Evolutionary conservation across 2,329 filamentous ascomycete genomes (phyloP).

Genomic region (Paecilomyces dactylethromorphus): DNA sequence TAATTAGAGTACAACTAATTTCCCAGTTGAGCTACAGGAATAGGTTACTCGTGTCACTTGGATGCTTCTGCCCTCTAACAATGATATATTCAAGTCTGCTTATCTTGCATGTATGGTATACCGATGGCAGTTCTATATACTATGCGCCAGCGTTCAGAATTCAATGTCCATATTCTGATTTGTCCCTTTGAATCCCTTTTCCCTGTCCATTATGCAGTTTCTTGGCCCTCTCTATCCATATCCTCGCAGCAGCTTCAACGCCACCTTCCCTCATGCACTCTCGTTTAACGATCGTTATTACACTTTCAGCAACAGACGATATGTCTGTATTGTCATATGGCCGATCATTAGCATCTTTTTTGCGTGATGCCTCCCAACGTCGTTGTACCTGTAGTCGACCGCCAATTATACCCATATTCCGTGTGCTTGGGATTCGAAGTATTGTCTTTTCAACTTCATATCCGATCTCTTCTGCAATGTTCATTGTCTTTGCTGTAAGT

Average conservation of each 20-base stretch:
- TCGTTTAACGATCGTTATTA: constrained; percentile 55
- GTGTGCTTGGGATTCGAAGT: constrained; percentile 83
- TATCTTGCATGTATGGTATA: not conserved
- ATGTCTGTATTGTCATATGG: constrained; percentile 47
- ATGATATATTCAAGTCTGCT: no score
- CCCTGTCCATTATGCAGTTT: constrained; percentile 41
- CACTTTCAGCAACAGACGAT: constrained; percentile 53
- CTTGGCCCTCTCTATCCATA: constrained; percentile 48
- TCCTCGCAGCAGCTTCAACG: constrained; percentile 36
- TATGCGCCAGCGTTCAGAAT: not conserved
- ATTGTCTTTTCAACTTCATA: constrained; percentile 76
- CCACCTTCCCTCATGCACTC: constrained; percentile 42
- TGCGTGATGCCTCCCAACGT: constrained; percentile 15
- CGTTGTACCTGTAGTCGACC: constrained; percentile 32
- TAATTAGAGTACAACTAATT: no score
- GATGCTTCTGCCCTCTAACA: no score
- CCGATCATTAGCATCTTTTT: constrained; percentile 34
- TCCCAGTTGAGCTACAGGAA: no score
- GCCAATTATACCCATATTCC: constrained; percentile 77
- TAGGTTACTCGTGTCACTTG: no score
- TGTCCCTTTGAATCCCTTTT: constrained; percentile 24
- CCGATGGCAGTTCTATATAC: not conserved
- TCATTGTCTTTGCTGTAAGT: constrained; percentile 70
- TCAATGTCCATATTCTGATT: constrained; percentile 1
- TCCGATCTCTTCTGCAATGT: constrained; percentile 64